Base-by-base conservation (phyloP, 1,284 basidiomycete genomes). In the Trametes pubescens region DNA sequence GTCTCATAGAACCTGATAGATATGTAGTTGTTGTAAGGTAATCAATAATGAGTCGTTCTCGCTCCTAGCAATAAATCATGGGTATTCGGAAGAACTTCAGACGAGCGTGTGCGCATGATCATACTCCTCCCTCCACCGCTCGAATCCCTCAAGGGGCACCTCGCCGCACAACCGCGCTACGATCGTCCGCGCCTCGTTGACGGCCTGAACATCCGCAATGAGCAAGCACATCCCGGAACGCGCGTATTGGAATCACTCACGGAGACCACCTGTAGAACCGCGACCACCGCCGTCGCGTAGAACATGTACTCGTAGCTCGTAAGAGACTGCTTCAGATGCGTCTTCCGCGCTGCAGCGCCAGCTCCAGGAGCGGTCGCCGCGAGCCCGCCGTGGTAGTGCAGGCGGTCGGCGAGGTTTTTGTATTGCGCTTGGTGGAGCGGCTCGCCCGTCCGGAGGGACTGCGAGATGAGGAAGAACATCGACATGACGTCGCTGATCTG, bases 401-500 rank as follows among this genome's bases (percentile, higher is more conserved):
- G 71, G 26, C 81, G 71, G 40, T 83, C 82, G 22, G 82, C 65
- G 16, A 85, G 74, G 51, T 78, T 79, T 52, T 75, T 75, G 18
- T 80, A 81, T 26, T 83, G 74, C 4, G 83, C 79, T 53, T 81
- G 76, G 60, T 82, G 81, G 57, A 85, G 70, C 0, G 83, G 82
- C 65, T 82, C 80, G 13, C 78, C 82, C 0, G 79, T 84, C 16
- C 77, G 75, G 46, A 85, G 78, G 0, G 83, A 80, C 61, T 83
- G 81, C 0, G 83, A 80, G 62, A 84, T 72, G 38, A 82, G 73
- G 32, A 79, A 75, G 70, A 83, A 84, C 26, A 77, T 75, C 0
- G 80, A 75, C 74, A 83, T 78, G 32, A 82, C 79, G 61, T 83
- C 82, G 52, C 79, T 75, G 32, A 84, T 81, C 78, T 84, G 59